Evolutionary conservation across 2,329 filamentous ascomycete genomes (phyloP), one percentile per base, ranked within the genome.

Genomic region (Leptographium radiaticola): DNA sequence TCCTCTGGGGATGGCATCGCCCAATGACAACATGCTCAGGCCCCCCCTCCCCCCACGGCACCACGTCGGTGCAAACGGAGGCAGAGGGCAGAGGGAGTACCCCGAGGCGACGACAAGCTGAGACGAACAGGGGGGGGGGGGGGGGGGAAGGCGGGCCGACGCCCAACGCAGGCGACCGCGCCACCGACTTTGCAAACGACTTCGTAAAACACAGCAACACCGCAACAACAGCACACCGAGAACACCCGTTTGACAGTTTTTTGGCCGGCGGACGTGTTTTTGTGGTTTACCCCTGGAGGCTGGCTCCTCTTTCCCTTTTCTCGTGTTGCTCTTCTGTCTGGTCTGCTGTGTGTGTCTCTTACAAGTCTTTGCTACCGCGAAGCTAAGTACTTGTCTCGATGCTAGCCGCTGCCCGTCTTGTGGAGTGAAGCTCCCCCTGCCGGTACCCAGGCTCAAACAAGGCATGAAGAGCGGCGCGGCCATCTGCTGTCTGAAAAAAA

Each of bases 381-480:
- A 80, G 79, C 80, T 84, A 84, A 77, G 76, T 79, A 76, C 75
- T 79, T 71, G 68, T 70, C 57, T 72, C 66, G 69, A 71, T 71
- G 72, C 74, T 75, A 75, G 70, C 71, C 71, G 72, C 73, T 71
- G 68, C 25, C 50, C 36, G 18, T 31, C 31, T 36, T 20, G 42
- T 44, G 42, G 9, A 16, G 10, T 10, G 10, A n/a, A 49, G 55
- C 25, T 30, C 43, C 43, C 43, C 12, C 20, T 31, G 18, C 42
- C 5, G 42, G 39, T 42, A 16, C 15, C 7, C 39, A 42, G 39
- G n/a, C 39, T 42, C 13, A 16, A 8, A 5, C 4, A 16, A 42
- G 39, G 39, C 7, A 13, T 16, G 39, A 42, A 42, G 39, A 13
- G 39, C 12, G n/a, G n/a, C 7, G n/a, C 12, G 15, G 39, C 7